A percentile compares a stretch with the other conserved stretches of the same genome.
Conservation (phyloP, 192 early-diverging fungal species). For the Entophlyctis luteolus region DNA sequence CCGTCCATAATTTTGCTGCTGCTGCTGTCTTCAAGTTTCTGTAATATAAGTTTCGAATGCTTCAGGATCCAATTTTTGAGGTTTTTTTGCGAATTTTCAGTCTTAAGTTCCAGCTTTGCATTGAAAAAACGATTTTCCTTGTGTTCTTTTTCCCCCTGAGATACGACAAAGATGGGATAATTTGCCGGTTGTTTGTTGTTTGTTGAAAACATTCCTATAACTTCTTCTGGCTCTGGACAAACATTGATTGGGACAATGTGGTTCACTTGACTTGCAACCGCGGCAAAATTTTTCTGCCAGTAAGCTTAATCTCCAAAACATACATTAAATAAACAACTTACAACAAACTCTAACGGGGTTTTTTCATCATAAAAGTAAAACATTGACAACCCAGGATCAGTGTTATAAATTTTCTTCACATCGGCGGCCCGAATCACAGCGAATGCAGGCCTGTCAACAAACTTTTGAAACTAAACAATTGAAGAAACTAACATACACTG, state of each 20-base stretch:
- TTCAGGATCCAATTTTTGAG: constrained; percentile 20
- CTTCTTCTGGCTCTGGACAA: background rate
- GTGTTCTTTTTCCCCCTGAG: constrained; percentile 5
- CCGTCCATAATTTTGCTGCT: background rate
- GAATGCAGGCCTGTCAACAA: constrained; percentile 43
- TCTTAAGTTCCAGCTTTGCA: background rate
- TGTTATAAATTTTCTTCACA: constrained; percentile 14
- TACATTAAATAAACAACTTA: background rate
- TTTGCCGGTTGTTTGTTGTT: background rate
- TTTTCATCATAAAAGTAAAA: constrained; percentile 37
- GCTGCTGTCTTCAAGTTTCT: background rate
- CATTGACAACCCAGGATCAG: constrained; percentile 22
- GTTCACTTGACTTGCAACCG: background rate
- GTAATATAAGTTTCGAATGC: constrained; percentile 7
- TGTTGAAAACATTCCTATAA: background rate
- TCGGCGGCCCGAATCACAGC: constrained; percentile 24
- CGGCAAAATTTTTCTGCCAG: background rate
- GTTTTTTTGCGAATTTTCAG: background rate
- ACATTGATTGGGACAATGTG: constrained; percentile 2
- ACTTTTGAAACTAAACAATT: background rate
- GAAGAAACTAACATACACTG: constrained; percentile 29
- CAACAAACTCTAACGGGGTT: constrained; percentile 4
- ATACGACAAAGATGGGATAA: background rate
- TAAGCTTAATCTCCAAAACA: background rate
- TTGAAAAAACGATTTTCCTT: background rate